Conservation (phyloP, 805 yeast genomes). For the Saccharomycopsis capsularis region DNA sequence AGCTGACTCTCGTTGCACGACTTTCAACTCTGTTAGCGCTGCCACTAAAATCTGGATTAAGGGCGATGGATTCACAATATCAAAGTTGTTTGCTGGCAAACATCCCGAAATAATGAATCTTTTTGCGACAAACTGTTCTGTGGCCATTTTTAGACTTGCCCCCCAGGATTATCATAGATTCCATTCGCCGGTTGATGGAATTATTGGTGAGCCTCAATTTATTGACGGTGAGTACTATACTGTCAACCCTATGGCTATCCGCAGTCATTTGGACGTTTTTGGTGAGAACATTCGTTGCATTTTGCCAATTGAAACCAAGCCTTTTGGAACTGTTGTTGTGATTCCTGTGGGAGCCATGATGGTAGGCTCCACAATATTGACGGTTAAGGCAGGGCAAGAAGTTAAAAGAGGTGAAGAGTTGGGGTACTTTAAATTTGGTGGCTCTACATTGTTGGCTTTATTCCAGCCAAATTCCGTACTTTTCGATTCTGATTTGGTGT, state of each 20-base stretch:
- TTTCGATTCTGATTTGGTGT: slow-evolving; percentile 68
- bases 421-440: slow-evolving; percentile 96
- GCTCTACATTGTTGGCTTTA: slow-evolving; percentile 72
- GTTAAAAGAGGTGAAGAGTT: slow-evolving; percentile 72
- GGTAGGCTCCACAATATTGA: slow-evolving; percentile 86
- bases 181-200: slow-evolving; percentile 81
- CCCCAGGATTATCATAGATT: slow-evolving; percentile 97
- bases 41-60: slow-evolving; percentile 87
- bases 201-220: slow-evolving; percentile 52
- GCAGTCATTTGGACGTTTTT: slow-evolving; percentile 82
- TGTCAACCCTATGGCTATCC: slow-evolving; percentile 94
- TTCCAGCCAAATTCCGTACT: slow-evolving; percentile 43
- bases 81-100: slow-evolving; percentile 47
- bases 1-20: slow-evolving; percentile 83
- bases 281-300: slow-evolving; percentile 84
- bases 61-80: slow-evolving; percentile 66
- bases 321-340: slow-evolving; percentile 73
- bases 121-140: slow-evolving; percentile 46
- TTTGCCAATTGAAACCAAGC: slow-evolving; percentile 64
- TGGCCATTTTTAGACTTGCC: slow-evolving; percentile 82
- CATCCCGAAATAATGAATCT: slow-evolving; percentile 33
- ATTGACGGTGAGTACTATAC: slow-evolving; percentile 92
- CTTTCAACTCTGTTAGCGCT: slow-evolving; percentile 47
- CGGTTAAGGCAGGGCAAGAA: slow-evolving; percentile 51
- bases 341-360: slow-evolving; percentile 96